These are phyloP conservation scores for Pinus taeda DNA, from an alignment of 75 land plant genomes.

Conservation along the genomic window DNA sequence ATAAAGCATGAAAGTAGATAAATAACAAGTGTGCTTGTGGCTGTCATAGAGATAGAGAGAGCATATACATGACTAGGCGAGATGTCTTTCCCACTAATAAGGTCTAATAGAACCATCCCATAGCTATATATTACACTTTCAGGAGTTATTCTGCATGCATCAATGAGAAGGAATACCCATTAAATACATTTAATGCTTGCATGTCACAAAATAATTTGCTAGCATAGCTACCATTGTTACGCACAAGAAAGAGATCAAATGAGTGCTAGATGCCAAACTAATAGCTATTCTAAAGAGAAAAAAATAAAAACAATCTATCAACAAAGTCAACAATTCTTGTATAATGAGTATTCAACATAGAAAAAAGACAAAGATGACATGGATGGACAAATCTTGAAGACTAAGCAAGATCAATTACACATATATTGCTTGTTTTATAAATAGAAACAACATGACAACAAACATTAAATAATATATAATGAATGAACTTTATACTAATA, in stretches of 20 bases:
- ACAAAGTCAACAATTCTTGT: not conserved
- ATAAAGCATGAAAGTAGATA: too few species aligned
- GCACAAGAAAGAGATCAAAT: not conserved
- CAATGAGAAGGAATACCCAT: not conserved
- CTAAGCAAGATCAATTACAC: not conserved
- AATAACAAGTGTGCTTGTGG: too few species aligned
- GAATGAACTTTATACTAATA: not conserved
- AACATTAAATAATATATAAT: not conserved
- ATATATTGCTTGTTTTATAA: not conserved
- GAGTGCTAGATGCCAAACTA: too few species aligned
- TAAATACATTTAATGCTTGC: not conserved
- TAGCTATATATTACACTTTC: constrained; percentile 94
- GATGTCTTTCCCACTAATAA: constrained; percentile 85
- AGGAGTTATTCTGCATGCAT: constrained; percentile 79
- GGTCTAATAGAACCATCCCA: constrained; percentile 85
- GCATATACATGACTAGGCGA: constrained; percentile 74
- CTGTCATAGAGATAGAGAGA: too few species aligned
- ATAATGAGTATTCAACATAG: not conserved
- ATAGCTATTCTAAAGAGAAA: not conserved
- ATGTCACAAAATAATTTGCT: not conserved
- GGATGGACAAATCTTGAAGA: too few species aligned
- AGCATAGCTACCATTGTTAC: not conserved
- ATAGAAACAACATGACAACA: not conserved
- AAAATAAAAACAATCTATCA: not conserved
- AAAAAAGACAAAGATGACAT: too few species aligned